These are phyloP conservation scores for Heteromeles arbutifolia DNA, from an alignment of 306 rosid species.

Conservation along the genomic window DNA sequence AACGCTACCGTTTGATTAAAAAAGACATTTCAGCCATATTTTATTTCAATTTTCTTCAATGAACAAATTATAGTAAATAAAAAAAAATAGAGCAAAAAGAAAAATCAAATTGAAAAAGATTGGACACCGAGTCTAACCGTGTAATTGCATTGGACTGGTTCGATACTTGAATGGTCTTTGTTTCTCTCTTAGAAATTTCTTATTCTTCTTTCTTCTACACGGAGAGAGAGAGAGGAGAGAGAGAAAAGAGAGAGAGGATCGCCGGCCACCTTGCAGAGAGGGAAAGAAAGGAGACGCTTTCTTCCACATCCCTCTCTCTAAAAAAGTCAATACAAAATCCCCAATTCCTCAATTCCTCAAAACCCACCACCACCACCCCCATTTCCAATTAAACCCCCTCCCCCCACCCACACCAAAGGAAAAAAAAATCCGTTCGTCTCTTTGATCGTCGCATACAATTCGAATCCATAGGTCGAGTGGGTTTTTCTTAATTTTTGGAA, in stretches of 20 bases:
- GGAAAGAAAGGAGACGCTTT: slow-evolving; percentile 14
- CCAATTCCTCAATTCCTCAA: neutral
- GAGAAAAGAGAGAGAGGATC: neutral
- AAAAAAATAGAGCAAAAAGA: neutral
- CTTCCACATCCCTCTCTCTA: neutral
- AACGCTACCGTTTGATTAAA: rapidly evolving
- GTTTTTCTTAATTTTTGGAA: neutral
- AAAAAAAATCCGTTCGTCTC: neutral
- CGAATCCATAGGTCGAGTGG: neutral
- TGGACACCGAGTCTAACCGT: neutral
- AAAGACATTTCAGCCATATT: neutral
- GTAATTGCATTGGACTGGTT: neutral
- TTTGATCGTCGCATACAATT: neutral
- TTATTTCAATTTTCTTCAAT: neutral
- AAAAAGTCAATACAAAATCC: slow-evolving; percentile 18
- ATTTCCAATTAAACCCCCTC: neutral
- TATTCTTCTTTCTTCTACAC: slow-evolving; percentile 1
- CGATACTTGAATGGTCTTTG: neutral
- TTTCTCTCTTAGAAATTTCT: neutral
- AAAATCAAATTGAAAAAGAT: neutral
- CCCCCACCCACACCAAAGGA: neutral
- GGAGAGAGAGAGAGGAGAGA: neutral
- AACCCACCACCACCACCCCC: neutral
- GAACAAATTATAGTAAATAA: neutral
- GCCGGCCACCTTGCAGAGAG: slow-evolving; percentile 25